Percentiles rank a stretch among this genome's conserved stretches.
Evolutionary conservation across 164 flowering plant species (phyloP).

Genomic region (Euptelea pleiosperma): DNA sequence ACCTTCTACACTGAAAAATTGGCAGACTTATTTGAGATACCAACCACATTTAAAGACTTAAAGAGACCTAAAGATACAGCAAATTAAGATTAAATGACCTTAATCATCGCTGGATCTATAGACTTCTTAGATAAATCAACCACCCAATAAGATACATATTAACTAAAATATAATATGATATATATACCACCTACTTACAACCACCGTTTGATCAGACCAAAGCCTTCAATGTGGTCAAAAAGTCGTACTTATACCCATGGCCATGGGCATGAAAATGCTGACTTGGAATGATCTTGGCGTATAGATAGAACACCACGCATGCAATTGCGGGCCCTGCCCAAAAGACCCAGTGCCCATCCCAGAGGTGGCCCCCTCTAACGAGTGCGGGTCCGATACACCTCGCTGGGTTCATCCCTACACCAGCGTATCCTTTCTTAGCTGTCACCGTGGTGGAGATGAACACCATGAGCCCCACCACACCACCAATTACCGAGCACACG

Average conservation of each 20-base stretch:
- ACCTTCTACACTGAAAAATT: no score
- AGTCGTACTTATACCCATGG: conserved; percentile 11
- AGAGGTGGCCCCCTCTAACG: conserved; percentile 58
- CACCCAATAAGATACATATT: no score
- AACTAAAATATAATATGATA: no score
- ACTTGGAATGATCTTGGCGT: conserved; percentile 43
- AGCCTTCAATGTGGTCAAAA: conserved; percentile 4
- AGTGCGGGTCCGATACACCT: conserved; percentile 68
- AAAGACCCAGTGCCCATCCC: conserved; percentile 63
- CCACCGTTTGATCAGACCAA: neutral
- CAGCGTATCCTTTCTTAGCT: conserved; percentile 44
- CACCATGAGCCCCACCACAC: conserved; percentile 42
- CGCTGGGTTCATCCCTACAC: conserved; percentile 67
- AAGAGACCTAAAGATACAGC: no score
- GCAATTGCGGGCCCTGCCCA: conserved; percentile 56
- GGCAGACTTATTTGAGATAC: no score
- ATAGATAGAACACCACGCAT: conserved; percentile 40
- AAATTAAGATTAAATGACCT: no score
- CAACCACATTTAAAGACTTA: no score
- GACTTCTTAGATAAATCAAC: no score
- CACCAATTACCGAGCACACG: conserved; percentile 35
- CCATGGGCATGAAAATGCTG: conserved; percentile 17
- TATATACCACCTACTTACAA: no score
- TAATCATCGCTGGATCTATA: no score
- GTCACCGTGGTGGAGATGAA: conserved; percentile 51